Base-by-base conservation (phyloP, 2,329 filamentous ascomycete species). In the Simplicillium sp. region DNA sequence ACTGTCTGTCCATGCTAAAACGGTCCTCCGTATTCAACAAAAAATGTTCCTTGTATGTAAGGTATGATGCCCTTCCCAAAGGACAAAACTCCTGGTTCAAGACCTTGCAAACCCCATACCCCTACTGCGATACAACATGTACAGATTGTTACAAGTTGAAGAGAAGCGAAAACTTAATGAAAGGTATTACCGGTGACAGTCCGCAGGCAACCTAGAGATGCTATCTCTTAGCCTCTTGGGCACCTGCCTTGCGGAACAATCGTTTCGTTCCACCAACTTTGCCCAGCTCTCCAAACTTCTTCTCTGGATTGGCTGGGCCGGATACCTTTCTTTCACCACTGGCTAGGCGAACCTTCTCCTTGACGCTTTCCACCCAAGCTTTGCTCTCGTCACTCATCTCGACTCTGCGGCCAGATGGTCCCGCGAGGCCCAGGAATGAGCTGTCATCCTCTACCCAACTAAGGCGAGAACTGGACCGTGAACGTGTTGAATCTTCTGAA, bases 301-400 rank as follows among this genome's bases (percentile, higher is more conserved):
- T 63, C 55, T 56, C 14, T 37, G 36, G 44, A 13, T 49, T 42
- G 17, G 50, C 48, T n/a, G 53, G 38, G 29, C 48, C 54, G 14
- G 61, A 52, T 15, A 58, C 47, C 38, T 60, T 61, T 37, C 61
- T 63, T 56, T 79, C 79, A 42, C 75, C 75, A 53, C 81, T 85
- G 45, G 79, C 83, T 36, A 80, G 71, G 44, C 82, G 75, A 33
- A 88, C 86, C 55, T 86, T 83, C 54, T 86, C 82, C 63, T 87
- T 82, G 66, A 92, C 83, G 46, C 80, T 85, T 58, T 89, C 82
- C 9, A 92, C 83, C 86, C 86, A 92, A 32, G 81, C 79, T 43
- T 78, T 71, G 54, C 82, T 86, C 60, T 88, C 81, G 41, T 81
- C 78, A 42, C 79, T 84, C 64, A 79, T 84, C 55, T 71, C 75